Conservation (phyloP, 176 grass and related monocot genomes). For the Phoenix dactylifera region DNA sequence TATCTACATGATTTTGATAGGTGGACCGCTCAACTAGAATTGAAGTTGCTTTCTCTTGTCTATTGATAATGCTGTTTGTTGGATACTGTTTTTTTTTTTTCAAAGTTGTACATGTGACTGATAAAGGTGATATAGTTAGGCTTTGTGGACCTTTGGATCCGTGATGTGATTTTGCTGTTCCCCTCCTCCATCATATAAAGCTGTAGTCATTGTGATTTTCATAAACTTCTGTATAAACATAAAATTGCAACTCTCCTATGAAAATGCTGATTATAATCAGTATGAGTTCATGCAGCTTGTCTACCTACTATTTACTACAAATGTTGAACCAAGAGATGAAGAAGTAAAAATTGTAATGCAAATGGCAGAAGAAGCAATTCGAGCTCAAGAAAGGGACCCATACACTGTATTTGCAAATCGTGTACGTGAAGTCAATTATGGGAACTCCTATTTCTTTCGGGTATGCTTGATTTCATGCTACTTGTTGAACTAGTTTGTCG, state of each 20-base stretch:
- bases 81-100: too few species aligned
- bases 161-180: too few species aligned
- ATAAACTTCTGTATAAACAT: neutral
- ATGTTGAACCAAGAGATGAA: conserved; percentile 91
- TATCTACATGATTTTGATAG: too few species aligned
- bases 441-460: conserved; percentile 96
- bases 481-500: neutral
- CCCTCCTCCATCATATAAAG: too few species aligned
- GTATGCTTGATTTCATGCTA: conserved; percentile 26
- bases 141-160: too few species aligned
- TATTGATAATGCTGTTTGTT: too few species aligned
- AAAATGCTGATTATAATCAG: conserved; percentile 16
- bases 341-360: conserved; percentile 99
- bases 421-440: conserved; percentile 90
- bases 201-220: too few species aligned
- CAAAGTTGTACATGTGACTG: too few species aligned
- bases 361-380: conserved; percentile 99
- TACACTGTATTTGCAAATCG: conserved; percentile 97
- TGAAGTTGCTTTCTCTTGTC: too few species aligned
- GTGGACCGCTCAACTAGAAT: too few species aligned
- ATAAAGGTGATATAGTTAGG: too few species aligned
- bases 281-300: conserved; percentile 48
- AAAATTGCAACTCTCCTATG: conserved; percentile 2
- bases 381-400: conserved; percentile 98
- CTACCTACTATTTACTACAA: conserved; percentile 90